phyloP scores from a whole-genome alignment of 192 early-diverging fungal genomes.

The Thamnidium elegans region DNA sequence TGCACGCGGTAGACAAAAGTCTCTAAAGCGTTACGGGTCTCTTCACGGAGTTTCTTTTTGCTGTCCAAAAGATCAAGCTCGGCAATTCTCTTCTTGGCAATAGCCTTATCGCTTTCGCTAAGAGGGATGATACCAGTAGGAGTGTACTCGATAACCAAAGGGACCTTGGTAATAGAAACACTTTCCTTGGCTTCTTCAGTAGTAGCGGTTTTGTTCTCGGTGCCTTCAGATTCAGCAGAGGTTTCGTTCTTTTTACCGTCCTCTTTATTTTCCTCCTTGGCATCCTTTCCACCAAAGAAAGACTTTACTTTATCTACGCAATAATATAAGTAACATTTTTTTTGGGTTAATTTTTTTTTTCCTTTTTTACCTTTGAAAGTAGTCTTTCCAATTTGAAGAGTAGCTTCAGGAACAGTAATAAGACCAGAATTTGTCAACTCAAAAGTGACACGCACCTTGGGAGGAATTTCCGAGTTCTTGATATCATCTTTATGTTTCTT shows the following conservation, averaged over 20 bases:
- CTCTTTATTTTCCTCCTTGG: constrained; percentile 1
- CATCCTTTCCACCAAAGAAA: constrained; percentile 53
- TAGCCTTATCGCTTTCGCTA: constrained; percentile 22
- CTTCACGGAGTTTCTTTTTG: constrained; percentile 67
- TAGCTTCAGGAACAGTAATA: constrained; percentile 64
- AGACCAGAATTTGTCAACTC: constrained; percentile 78
- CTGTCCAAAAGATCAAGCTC: constrained; percentile 73
- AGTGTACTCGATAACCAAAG: constrained; percentile 26
- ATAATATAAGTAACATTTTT: background rate
- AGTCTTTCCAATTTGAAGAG: constrained; percentile 43
- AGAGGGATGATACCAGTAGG: constrained; percentile 25
- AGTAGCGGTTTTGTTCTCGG: constrained; percentile 32
- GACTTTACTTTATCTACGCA: constrained; percentile 58
- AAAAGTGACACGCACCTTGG: constrained; percentile 83
- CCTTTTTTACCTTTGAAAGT: constrained; percentile 32
- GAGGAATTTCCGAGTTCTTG: constrained; percentile 34
- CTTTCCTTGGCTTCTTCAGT: constrained; percentile 15
- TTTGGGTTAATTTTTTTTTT: too few species aligned
- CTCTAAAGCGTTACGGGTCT: constrained; percentile 86
- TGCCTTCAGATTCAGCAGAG: constrained; percentile 33
- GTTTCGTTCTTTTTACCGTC: constrained; percentile 28
- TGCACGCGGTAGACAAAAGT: constrained; percentile 84
- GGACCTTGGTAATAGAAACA: constrained; percentile 16
- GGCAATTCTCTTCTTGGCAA: constrained; percentile 33
- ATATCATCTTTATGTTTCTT: constrained; percentile 61